Evolutionary conservation across 805 yeast species (phyloP).

Genomic region (Barnettozyma pratensis): DNA sequence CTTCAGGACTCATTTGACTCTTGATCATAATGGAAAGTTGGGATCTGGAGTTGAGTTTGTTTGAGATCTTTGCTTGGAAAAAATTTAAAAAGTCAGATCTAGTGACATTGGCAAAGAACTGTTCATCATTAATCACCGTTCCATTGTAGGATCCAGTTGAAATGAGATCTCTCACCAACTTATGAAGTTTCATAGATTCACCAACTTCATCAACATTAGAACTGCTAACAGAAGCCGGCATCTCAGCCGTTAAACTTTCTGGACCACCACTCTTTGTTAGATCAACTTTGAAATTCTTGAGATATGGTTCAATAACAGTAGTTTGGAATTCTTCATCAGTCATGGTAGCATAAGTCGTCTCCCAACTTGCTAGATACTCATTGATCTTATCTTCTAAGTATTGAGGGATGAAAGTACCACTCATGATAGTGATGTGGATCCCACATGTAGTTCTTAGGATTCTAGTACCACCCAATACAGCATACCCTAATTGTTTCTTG

Average conservation of each 20-base stretch:
- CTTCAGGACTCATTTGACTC: conserved; percentile 33
- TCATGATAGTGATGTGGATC: conserved; percentile 51
- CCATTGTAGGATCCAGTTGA: conserved; percentile 20
- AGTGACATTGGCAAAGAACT: conserved; percentile 31
- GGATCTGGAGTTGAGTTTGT: conserved; percentile 31
- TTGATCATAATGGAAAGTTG: conserved; percentile 35
- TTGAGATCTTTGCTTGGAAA: conserved; percentile 31
- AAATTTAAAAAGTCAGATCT: conserved; percentile 32
- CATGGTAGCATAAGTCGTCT: conserved; percentile 24
- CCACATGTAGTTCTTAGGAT: conserved; percentile 50
- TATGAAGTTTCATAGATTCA: conserved; percentile 37
- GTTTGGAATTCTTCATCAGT: conserved; percentile 32
- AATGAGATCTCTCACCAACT: conserved; percentile 24
- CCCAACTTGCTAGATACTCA: conserved; percentile 41
- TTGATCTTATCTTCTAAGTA: conserved; percentile 42
- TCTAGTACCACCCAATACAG: conserved; percentile 52
- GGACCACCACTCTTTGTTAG: conserved; percentile 26
- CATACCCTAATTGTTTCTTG: conserved; percentile 57
- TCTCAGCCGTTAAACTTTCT: conserved; percentile 29
- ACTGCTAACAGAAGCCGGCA: conserved; percentile 31
- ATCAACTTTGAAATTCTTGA: conserved; percentile 20
- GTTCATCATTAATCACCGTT: conserved; percentile 21
- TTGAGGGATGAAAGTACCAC: conserved; percentile 39
- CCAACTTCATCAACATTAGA: conserved; percentile 24
- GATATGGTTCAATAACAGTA: conserved; percentile 33